Evolutionary conservation across 176 grass and related monocot species (phyloP).

Genomic region (Bonia amplexicaulis): DNA sequence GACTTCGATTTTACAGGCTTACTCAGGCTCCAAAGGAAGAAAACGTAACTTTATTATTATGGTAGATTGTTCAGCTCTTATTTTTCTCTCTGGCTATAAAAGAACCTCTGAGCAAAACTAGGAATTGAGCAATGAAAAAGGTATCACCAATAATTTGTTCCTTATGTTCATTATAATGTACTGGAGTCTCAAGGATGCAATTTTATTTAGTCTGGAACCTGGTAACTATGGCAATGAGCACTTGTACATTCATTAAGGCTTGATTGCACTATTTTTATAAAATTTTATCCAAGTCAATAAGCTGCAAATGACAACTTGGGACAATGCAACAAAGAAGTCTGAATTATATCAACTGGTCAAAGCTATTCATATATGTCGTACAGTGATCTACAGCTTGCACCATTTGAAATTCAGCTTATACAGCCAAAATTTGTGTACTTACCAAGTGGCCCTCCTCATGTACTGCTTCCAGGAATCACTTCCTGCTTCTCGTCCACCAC

Average conservation of each 20-base stretch:
- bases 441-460: conserved; percentile 95
- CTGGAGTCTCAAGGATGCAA: background rate
- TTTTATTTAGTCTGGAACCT: background rate
- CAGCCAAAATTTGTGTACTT: conserved; percentile 31
- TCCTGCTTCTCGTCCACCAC: conserved; percentile 91
- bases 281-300: background rate
- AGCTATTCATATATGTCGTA: background rate
- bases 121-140: background rate
- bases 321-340: background rate
- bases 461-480: conserved; percentile 99
- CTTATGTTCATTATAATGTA: background rate
- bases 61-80: background rate
- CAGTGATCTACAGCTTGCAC: background rate
- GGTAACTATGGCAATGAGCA: background rate
- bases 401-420: background rate
- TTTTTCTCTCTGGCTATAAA: background rate
- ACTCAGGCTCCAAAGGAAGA: background rate
- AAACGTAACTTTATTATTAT: background rate
- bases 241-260: background rate
- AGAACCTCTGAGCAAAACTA: background rate
- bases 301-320: background rate
- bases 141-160: background rate
- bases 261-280: background rate
- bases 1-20: background rate
- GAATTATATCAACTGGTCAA: background rate